A percentile compares a stretch with the other conserved stretches of the same genome.
These are phyloP conservation scores for Eucalyptus curtisii DNA, from an alignment of 345 rosid species.

Conservation along the genomic window DNA sequence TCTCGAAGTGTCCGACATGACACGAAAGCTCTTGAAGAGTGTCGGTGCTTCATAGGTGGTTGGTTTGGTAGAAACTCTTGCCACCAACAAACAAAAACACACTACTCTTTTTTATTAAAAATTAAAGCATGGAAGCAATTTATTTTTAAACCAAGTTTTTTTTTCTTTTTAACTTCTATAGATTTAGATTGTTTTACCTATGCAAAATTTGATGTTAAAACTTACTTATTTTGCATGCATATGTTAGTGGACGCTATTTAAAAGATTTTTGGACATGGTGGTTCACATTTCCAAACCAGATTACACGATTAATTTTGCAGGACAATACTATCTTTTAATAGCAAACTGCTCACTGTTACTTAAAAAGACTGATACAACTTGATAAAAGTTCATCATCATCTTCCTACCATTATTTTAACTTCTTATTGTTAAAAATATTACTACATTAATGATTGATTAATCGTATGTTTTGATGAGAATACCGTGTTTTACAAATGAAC, in stretches of 20 bases:
- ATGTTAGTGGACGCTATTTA: neutral
- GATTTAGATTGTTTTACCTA: neutral
- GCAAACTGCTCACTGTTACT: rapidly evolving
- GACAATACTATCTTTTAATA: neutral
- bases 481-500: neutral
- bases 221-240: neutral
- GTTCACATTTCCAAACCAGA: neutral
- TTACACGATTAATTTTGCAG: too few species aligned
- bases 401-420: neutral
- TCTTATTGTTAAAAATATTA: neutral
- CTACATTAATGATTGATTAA: neutral
- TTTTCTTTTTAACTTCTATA: too few species aligned
- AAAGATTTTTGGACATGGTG: neutral
- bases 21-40: too few species aligned
- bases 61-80: too few species aligned
- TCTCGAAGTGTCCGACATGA: too few species aligned
- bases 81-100: too few species aligned
- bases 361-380: too few species aligned
- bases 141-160: too few species aligned
- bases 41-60: too few species aligned
- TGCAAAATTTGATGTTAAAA: too few species aligned
- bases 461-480: neutral
- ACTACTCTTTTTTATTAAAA: too few species aligned
- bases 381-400: neutral
- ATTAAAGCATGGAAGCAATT: too few species aligned